A percentile compares a stretch with the other conserved stretches of the same genome.
These are phyloP conservation scores for Fraxinus latifolia DNA, from an alignment of 305 asterid genomes.

Conservation along the genomic window DNA sequence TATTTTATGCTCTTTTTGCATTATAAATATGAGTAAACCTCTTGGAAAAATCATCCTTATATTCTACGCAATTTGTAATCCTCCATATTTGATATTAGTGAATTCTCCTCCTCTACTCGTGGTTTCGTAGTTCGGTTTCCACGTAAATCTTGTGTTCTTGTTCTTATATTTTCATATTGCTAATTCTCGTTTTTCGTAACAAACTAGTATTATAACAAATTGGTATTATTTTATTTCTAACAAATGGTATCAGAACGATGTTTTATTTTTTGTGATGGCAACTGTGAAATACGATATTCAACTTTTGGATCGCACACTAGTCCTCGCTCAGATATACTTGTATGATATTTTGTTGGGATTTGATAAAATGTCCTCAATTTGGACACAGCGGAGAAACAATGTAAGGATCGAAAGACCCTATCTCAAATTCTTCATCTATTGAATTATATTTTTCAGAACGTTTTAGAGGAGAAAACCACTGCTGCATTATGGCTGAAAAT, in stretches of 20 bases:
- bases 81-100: background rate
- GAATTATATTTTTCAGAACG: background rate
- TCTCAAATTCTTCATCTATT: background rate
- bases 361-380: background rate
- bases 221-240: background rate
- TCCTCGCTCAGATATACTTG: background rate
- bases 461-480: background rate
- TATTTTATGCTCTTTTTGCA: background rate
- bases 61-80: background rate
- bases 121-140: background rate
- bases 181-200: background rate
- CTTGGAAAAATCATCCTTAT: background rate
- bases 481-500: background rate
- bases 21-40: too few species aligned
- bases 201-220: background rate
- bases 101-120: background rate
- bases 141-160: background rate
- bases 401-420: background rate
- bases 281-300: background rate
- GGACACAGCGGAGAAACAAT: background rate
- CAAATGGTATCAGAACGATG: background rate
- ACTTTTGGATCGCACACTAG: background rate
- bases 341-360: background rate
- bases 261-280: background rate
- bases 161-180: background rate